These are phyloP conservation scores for Penicillium occitanis DNA, from an alignment of 2,329 filamentous ascomycete species.

Conservation along the genomic window DNA sequence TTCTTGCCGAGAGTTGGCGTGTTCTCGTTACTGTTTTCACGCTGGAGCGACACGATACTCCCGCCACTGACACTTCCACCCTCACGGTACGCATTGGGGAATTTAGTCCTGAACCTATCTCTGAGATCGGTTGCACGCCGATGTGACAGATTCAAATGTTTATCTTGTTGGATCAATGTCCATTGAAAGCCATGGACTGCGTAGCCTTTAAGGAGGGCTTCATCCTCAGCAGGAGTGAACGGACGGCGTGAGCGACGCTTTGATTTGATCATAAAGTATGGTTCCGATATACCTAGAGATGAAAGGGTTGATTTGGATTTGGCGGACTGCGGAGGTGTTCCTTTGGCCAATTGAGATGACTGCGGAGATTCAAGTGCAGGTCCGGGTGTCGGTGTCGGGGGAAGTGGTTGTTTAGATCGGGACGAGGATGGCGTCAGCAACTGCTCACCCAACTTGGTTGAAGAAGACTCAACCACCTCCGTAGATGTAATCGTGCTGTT, in stretches of 20 bases:
- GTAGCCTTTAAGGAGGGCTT: constrained; percentile 59
- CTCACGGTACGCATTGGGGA: constrained; percentile 56
- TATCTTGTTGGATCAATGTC: constrained; percentile 59
- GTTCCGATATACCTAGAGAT: constrained; percentile 50
- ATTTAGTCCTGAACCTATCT: constrained; percentile 62
- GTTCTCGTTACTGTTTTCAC: neutral
- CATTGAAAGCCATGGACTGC: constrained; percentile 60
- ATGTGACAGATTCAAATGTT: constrained; percentile 51
- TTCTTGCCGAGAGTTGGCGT: neutral
- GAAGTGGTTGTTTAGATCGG: constrained; percentile 8
- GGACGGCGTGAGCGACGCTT: constrained; percentile 55
- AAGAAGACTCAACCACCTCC: constrained; percentile 17
- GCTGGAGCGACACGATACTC: constrained; percentile 24
- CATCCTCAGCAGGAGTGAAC: constrained; percentile 60
- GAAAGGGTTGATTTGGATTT: constrained; percentile 36
- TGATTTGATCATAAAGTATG: constrained; percentile 48
- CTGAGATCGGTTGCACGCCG: constrained; percentile 60
- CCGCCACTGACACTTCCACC: constrained; percentile 43
- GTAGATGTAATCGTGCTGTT: constrained; percentile 12
- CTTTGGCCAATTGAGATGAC: constrained; percentile 24
- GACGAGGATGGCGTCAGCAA: neutral
- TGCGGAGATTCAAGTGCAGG: neutral
- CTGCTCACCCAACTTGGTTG: constrained; percentile 13
- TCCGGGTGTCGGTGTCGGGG: neutral
- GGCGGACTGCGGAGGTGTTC: constrained; percentile 32